phyloP scores from a whole-genome alignment of 176 grass and related monocot species.

The Bonia amplexicaulis region DNA sequence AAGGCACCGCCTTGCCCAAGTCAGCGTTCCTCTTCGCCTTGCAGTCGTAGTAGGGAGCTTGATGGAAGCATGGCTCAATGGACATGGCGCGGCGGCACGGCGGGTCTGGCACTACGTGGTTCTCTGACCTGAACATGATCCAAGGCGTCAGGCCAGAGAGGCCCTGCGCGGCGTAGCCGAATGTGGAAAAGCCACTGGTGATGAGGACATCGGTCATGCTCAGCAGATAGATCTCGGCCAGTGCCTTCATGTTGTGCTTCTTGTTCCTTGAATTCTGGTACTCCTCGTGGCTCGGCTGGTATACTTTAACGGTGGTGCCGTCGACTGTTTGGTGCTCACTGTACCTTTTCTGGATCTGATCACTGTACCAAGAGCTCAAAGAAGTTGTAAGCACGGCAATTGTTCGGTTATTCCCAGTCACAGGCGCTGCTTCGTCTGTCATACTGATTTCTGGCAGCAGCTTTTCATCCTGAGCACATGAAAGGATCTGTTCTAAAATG shows the following conservation, averaged over 20 bases:
- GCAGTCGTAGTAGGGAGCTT: constrained; percentile 56
- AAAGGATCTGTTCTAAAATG: constrained; percentile 56
- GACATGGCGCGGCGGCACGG: constrained; percentile 53
- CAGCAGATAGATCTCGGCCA: constrained; percentile 75
- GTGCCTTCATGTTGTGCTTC: constrained; percentile 69
- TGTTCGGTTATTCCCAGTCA: constrained; percentile 25
- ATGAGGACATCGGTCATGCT: constrained; percentile 65
- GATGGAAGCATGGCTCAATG: constrained; percentile 78
- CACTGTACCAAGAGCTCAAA: constrained; percentile 48
- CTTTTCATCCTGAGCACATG: constrained; percentile 53
- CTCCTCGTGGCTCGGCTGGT: constrained; percentile 64
- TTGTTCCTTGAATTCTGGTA: constrained; percentile 47
- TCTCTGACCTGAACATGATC: constrained; percentile 55
- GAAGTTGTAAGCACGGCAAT: constrained; percentile 56
- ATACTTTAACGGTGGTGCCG: constrained; percentile 41
- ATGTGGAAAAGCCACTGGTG: constrained; percentile 68
- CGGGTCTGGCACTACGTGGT: constrained; percentile 33
- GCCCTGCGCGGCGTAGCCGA: constrained; percentile 63
- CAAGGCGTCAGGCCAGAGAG: constrained; percentile 53
- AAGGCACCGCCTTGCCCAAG: constrained; percentile 38
- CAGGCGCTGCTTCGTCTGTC: background rate
- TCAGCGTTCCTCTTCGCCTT: constrained; percentile 43
- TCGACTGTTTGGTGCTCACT: constrained; percentile 34
- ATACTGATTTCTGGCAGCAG: constrained; percentile 39
- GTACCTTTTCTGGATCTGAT: constrained; percentile 52